Percentiles rank a stretch among this genome's conserved stretches.
Conservation (phyloP, 495 filamentous ascomycete species). For the Jackrogersella multiformis region DNA sequence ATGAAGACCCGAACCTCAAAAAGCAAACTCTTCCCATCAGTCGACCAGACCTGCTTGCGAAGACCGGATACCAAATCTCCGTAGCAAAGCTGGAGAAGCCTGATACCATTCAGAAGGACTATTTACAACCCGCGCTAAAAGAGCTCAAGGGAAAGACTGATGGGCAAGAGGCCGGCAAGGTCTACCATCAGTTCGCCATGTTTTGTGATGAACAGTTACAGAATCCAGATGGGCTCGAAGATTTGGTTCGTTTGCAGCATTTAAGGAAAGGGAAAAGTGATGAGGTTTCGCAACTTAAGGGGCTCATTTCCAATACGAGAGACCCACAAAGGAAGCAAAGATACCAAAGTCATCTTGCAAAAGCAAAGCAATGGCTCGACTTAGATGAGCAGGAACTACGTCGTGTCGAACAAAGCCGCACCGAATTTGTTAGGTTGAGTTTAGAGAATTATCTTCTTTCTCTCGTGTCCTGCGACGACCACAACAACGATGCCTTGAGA, state of each 20-base stretch:
- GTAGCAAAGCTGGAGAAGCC: constrained; percentile 94
- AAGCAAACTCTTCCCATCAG: constrained; percentile 79
- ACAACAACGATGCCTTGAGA: constrained; percentile 89
- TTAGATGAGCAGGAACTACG: constrained; percentile 89
- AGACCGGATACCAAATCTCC: constrained; percentile 85
- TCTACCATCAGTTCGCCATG: constrained; percentile 91
- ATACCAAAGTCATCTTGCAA: constrained; percentile 57
- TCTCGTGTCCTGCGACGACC: constrained; percentile 81
- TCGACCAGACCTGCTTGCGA: constrained; percentile 82
- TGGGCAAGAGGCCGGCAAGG: constrained; percentile 80
- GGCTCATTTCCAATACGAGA: constrained; percentile 53
- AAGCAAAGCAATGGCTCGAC: constrained; percentile 86
- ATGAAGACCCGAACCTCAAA: constrained; percentile 67
- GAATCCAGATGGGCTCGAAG: constrained; percentile 82
- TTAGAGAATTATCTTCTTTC: constrained; percentile 94
- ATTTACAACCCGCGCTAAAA: constrained; percentile 82
- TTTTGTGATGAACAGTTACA: constrained; percentile 95
- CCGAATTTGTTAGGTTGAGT: constrained; percentile 83
- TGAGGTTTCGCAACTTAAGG: constrained; percentile 75
- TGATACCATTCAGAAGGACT: constrained; percentile 84
- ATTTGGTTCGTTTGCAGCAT: constrained; percentile 81
- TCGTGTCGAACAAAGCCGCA: constrained; percentile 74
- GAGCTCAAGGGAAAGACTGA: constrained; percentile 75
- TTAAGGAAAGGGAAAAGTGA: constrained; percentile 81
- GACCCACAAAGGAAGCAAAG: constrained; percentile 51